Percentiles rank a stretch among this genome's conserved stretches.
Conservation (phyloP, 192 early-diverging fungal genomes). For the Powellomyces hirtus region DNA sequence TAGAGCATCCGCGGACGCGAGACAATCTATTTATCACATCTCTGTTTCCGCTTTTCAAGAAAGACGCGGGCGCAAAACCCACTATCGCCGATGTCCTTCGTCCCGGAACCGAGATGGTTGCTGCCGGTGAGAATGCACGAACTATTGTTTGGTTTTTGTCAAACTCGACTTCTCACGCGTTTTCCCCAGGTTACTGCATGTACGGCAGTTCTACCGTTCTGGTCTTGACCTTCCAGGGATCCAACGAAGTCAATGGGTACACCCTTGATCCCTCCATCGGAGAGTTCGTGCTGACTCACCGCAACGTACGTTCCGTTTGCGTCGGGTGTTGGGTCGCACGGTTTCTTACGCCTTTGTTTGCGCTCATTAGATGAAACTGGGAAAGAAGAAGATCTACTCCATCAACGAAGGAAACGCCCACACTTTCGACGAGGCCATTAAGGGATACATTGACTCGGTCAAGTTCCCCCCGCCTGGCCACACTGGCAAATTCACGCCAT, state of each 20-base stretch:
- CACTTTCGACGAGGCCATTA: conserved; percentile 84
- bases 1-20: not conserved
- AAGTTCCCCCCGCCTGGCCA: conserved; percentile 80
- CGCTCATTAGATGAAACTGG: conserved; percentile 45
- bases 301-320: conserved; percentile 56
- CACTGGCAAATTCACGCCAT: conserved; percentile 67
- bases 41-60: conserved; percentile 14
- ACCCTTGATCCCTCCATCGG: conserved; percentile 96
- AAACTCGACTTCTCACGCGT: not conserved
- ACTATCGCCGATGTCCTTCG: conserved; percentile 75
- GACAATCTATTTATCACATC: not conserved
- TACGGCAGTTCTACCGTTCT: conserved; percentile 81
- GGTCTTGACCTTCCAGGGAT: conserved; percentile 65
- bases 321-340: not conserved
- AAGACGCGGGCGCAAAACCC: conserved; percentile 19
- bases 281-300: conserved; percentile 98
- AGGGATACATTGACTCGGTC: conserved; percentile 83
- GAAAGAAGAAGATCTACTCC: conserved; percentile 91
- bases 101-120: conserved; percentile 87
- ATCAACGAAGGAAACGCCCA: conserved; percentile 96
- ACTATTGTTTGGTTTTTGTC: not conserved
- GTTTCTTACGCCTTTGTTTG: not conserved
- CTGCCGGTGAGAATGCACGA: conserved; percentile 52
- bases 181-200: conserved; percentile 81
- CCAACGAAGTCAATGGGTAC: conserved; percentile 81